A percentile compares a stretch with the other conserved stretches of the same genome.
These are phyloP conservation scores for Austroboletus eburneus DNA, from an alignment of 768 basidiomycete genomes.

Conservation along the genomic window DNA sequence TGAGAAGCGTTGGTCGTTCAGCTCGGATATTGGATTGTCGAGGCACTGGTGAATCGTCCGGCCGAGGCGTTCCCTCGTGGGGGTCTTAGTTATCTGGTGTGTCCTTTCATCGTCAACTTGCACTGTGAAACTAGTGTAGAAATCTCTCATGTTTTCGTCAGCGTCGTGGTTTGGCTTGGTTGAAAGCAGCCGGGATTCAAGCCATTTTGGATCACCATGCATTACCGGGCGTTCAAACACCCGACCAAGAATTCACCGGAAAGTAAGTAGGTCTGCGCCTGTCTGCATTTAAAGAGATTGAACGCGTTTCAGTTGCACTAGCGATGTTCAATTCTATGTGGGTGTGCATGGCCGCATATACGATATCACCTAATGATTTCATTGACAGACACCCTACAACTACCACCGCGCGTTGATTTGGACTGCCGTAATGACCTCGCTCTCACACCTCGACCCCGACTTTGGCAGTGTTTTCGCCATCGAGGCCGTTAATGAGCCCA, in stretches of 20 bases:
- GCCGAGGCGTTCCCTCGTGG: conserved; percentile 67
- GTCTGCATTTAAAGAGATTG: not conserved
- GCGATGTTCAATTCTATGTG: conserved; percentile 71
- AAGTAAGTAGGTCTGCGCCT: conserved; percentile 34
- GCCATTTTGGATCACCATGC: conserved; percentile 71
- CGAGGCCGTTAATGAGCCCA: conserved; percentile 75
- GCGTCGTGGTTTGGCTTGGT: conserved; percentile 59
- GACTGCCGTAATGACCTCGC: conserved; percentile 73
- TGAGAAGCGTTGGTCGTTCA: conserved; percentile 21
- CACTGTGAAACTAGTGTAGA: not conserved
- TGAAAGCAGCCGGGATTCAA: conserved; percentile 58
- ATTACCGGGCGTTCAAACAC: conserved; percentile 62
- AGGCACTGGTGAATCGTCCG: conserved; percentile 58
- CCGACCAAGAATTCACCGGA: conserved; percentile 66
- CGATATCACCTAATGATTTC: conserved; percentile 1
- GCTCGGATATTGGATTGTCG: conserved; percentile 84
- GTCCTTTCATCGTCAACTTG: too few relatives aligned
- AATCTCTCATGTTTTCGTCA: conserved; percentile 22
- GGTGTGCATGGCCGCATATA: conserved; percentile 13
- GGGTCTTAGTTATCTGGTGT: conserved; percentile 60
- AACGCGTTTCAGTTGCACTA: conserved; percentile 50
- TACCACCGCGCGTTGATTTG: conserved; percentile 77
- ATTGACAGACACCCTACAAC: conserved; percentile 53
- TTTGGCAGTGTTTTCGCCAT: conserved; percentile 67
- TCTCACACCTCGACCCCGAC: conserved; percentile 64